Base-by-base conservation (phyloP, 345 rosid species). In the Tarenaya hassleriana region DNA sequence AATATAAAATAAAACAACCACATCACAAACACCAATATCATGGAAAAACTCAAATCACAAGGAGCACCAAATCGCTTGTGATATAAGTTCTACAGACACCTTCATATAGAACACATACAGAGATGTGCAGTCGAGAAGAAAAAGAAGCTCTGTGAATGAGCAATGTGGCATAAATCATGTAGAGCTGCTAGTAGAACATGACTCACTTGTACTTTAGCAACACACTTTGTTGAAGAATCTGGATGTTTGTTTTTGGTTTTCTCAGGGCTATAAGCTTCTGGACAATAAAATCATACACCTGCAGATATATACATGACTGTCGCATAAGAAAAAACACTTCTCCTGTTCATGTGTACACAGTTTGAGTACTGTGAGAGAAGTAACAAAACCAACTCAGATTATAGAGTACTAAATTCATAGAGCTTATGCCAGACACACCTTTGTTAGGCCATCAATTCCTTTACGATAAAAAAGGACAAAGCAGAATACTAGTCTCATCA, bases 191-290 rank as follows among this genome's bases (percentile, higher is more conserved):
- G 27, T 17, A 55, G 39, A 66, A 16, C 16, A 53, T 35, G 20
- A 60, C 95, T 74, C 65, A 92, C 98, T 85, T 92, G 84, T 88
- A 88, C 47, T 92, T 92, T 58, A 88, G 72, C 69, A 88, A 81
- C 62, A 92, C 95, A 76, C 80, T 92, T 67, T 88, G 98, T 63
- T 92, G 98, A 75, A 92, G 92, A 65, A 92, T 88, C 71, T 92
- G 98, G 61, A 92, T 88, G 67, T 92, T 92, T 56, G 98, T 92
- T 81, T 92, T 92, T 39, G 98, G 98, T 73, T 92, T 92, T 66
- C 98, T 88, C 66, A 92, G 62, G 13, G 97, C 95, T 64, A 85
- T 69, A 47, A 92, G 98, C 79, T 92, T 92, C 77, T 88, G 98
- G 66, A 88, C 91, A 55, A 88, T 80, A 75, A 92, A 92, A 50